Base-by-base conservation (phyloP, 192 early-diverging fungal genomes). In the Paraglomus brasilianum region DNA sequence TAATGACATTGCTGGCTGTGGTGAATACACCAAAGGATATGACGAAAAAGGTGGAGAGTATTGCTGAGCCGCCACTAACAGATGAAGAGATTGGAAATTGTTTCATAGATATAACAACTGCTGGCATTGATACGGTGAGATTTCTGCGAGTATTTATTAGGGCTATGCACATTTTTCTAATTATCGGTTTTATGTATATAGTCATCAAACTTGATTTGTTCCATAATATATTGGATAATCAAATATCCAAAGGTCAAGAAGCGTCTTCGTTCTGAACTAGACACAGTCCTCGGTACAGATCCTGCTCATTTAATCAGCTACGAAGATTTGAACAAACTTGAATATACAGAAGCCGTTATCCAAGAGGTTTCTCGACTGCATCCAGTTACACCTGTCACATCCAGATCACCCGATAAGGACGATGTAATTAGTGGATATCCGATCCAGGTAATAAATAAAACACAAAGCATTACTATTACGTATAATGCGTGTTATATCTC, bases 281-380 rank as follows among this genome's bases (percentile, higher is more conserved):
- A 47, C 24, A 38, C 13, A 24, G 46, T 65, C 17, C 39, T 65
- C 8, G 62, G 62, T 8, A 48, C 5, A 4, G 36, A 65, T 30
- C 22, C 10, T 17, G 24, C 46, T 47, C n/a, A 5, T n/a, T 10
- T 49, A 42, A 21, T 62, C 15, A 62, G 42, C 17, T 0, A 41
- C 17, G 46, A 65, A 8, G 45, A 65, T 30, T 21, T 65, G 19
- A 38, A 50, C 19, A 65, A 65, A 36, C 21, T 65, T 5, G 40
- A 65, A 48, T 65, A 65, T 48, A 43, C n/a, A 39, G 22, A 48
- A 1, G 62, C 62, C 5, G 46, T 65, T 30, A 36, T 65, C 11
- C 46, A 47, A 48, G 62, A 65, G 49, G 62, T 84, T 17, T 72
- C 82, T 61, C 74, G 84, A 51, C 49, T 86, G n/a, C 66, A 85